These are phyloP conservation scores for Cryptosporidium sp. DNA, from an alignment of 169 alveolate species.

Conservation along the genomic window DNA sequence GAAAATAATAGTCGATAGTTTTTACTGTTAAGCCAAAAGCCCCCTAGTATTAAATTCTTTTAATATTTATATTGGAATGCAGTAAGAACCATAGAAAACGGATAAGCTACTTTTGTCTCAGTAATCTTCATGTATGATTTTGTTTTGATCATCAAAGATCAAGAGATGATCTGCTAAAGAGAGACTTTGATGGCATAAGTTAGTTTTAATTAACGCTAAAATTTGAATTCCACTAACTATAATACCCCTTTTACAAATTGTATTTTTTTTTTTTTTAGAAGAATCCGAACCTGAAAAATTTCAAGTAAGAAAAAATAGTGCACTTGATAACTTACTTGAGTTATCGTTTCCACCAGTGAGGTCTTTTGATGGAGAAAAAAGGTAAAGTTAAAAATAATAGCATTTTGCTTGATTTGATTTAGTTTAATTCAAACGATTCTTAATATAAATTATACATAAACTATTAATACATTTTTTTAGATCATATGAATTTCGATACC, in stretches of 20 bases:
- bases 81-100: background rate
- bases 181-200: background rate
- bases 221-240: background rate
- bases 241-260: background rate
- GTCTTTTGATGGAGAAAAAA: conserved; percentile 26
- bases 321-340: background rate
- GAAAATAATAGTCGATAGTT: background rate
- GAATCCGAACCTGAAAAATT: background rate
- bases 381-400: background rate
- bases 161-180: background rate
- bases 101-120: background rate
- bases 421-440: background rate
- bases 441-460: too few relatives aligned
- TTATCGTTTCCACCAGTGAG: conserved; percentile 15
- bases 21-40: background rate
- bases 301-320: background rate
- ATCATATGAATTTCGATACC: conserved; percentile 1
- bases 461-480: background rate
- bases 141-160: background rate
- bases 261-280: background rate
- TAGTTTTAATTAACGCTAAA: background rate
- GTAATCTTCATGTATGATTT: background rate
- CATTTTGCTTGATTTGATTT: background rate
- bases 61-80: background rate
- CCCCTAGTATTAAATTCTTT: background rate